Conservation (phyloP, 129 eudicot genomes). For the Logfia minima region DNA sequence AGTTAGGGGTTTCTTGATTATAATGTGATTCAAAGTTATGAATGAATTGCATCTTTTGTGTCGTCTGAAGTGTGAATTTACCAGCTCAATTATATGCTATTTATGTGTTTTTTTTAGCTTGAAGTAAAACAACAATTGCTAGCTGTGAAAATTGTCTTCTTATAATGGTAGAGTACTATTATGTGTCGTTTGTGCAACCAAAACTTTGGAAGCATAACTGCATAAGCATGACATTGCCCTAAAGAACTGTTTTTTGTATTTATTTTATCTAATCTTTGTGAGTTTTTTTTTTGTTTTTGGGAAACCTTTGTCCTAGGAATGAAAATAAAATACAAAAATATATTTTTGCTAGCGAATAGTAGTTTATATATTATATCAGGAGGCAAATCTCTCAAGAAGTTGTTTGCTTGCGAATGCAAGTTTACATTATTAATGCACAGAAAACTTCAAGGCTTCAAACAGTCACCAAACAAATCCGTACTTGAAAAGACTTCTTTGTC, state of each 20-base stretch:
- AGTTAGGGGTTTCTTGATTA: background rate
- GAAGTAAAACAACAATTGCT: conserved; percentile 18
- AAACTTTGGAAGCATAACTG: conserved; percentile 16
- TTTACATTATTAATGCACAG: background rate
- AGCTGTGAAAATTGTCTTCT: background rate
- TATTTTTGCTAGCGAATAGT: background rate
- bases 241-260: conserved; percentile 18
- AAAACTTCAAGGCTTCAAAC: background rate
- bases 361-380: background rate
- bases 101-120: conserved; percentile 10
- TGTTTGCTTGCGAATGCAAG: background rate
- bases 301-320: background rate
- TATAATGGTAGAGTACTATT: background rate
- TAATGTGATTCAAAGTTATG: background rate
- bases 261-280: background rate
- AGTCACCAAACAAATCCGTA: background rate
- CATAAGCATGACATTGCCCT: conserved; percentile 4
- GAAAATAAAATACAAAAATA: background rate
- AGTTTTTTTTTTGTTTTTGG: background rate
- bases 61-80: background rate
- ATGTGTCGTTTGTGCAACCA: conserved; percentile 13
- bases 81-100: conserved; percentile 19
- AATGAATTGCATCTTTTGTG: conserved; percentile 12
- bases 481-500: background rate
- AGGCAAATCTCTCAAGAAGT: background rate